These are phyloP conservation scores for Neonectria magnoliae DNA, from an alignment of 2,329 filamentous ascomycete genomes.

Conservation along the genomic window DNA sequence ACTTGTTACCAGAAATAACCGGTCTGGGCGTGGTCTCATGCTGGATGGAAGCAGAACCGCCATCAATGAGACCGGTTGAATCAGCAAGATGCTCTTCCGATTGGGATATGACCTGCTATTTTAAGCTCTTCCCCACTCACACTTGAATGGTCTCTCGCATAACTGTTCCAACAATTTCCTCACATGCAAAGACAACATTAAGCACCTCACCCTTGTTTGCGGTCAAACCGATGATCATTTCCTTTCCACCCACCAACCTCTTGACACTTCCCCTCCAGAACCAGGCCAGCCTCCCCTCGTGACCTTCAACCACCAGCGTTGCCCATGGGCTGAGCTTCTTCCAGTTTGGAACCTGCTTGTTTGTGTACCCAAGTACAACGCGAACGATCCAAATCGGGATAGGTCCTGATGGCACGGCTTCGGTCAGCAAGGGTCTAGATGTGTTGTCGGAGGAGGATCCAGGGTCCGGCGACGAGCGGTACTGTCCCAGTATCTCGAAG, in stretches of 20 bases:
- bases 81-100: background rate
- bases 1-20: background rate
- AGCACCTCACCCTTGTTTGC: slow-evolving; percentile 64
- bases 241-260: slow-evolving; percentile 69
- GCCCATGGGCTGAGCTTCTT: slow-evolving; percentile 72
- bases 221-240: slow-evolving; percentile 64
- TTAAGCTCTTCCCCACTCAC: slow-evolving; percentile 5
- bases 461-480: background rate
- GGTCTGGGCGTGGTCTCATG: too few species aligned
- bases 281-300: slow-evolving; percentile 65
- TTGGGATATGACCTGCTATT: slow-evolving; percentile 11
- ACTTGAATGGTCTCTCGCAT: slow-evolving; percentile 43
- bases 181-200: slow-evolving; percentile 81
- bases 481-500: slow-evolving; percentile 45
- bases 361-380: slow-evolving; percentile 76
- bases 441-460: background rate
- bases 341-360: slow-evolving; percentile 71
- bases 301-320: slow-evolving; percentile 77
- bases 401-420: background rate
- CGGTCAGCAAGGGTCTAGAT: background rate
- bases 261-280: slow-evolving; percentile 72
- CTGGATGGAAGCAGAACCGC: background rate
- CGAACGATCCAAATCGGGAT: slow-evolving; percentile 58
- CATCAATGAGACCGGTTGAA: background rate
- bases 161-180: slow-evolving; percentile 77